phyloP scores from a whole-genome alignment of 2,329 filamentous ascomycete genomes.

The Colletotrichum sp. region DNA sequence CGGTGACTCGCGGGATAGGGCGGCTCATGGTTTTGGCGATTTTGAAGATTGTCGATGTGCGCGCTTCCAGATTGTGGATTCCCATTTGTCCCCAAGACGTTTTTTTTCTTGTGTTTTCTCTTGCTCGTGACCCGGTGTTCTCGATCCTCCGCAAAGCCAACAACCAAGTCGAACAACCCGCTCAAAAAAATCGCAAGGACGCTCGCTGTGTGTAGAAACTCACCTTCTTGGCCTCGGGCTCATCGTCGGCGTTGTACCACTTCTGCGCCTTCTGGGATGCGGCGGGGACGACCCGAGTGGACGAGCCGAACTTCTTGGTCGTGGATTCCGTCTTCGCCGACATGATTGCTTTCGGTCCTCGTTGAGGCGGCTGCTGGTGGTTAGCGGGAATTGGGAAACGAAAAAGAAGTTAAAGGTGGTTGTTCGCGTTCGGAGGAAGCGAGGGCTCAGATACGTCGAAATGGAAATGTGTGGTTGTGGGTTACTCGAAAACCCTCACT shows the following conservation, averaged over 20 bases:
- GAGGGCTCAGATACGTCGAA: background rate
- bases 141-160: background rate
- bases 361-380: conserved; percentile 21
- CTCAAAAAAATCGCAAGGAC: background rate
- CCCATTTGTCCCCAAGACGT: background rate
- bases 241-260: conserved; percentile 98
- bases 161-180: background rate
- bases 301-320: conserved; percentile 98
- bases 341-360: conserved; percentile 54
- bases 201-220: conserved; percentile 49
- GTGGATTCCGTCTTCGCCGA: conserved; percentile 72
- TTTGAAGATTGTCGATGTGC: background rate
- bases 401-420: conserved; percentile 19
- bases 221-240: conserved; percentile 91
- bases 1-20: background rate
- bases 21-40: background rate
- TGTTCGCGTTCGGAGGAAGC: conserved; percentile 14
- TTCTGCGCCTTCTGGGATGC: conserved; percentile 92
- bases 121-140: conserved; percentile 1
- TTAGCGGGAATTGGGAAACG: conserved; percentile 24
- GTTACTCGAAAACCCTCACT: background rate
- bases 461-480: background rate
- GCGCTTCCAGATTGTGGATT: background rate
- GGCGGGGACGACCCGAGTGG: conserved; percentile 88
- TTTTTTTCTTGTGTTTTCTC: background rate